Evolutionary conservation across 306 rosid genomes (phyloP).

Genomic region (Sphenostylis stenocarpa): DNA sequence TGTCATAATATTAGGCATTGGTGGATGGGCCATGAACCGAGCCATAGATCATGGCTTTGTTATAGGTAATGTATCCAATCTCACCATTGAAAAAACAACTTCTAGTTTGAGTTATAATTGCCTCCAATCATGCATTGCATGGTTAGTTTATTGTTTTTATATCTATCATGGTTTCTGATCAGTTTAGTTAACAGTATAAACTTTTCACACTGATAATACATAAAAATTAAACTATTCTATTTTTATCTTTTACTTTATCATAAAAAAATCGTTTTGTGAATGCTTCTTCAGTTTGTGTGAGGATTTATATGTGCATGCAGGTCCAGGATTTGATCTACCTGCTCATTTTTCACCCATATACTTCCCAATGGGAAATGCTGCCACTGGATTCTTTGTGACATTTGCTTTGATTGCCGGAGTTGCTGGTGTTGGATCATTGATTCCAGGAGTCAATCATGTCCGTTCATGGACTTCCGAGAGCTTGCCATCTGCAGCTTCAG

Average conservation of each 20-base stretch:
- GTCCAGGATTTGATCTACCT: constrained; percentile 63
- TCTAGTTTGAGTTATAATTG: not conserved
- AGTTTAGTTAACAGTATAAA: not conserved
- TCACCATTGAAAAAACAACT: not conserved
- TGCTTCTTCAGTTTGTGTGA: not conserved
- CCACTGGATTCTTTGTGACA: constrained; percentile 92
- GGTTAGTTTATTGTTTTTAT: not conserved
- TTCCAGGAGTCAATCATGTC: constrained; percentile 73
- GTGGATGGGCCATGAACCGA: constrained; percentile 92
- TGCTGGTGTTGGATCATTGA: constrained; percentile 71
- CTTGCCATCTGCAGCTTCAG: constrained; percentile 81
- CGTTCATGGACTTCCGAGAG: constrained; percentile 78
- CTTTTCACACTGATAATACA: not conserved
- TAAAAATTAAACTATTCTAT: not conserved
- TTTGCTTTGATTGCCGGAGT: constrained; percentile 89
- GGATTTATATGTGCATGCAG: constrained; percentile 38
- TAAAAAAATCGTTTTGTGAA: not conserved
- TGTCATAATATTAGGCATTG: constrained; percentile 77
- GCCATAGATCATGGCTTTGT: constrained; percentile 85
- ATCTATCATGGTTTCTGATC: not conserved
- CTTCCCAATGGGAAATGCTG: constrained; percentile 97
- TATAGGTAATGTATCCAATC: constrained; percentile 54
- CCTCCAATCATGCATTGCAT: not conserved
- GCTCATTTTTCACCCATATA: constrained; percentile 91
- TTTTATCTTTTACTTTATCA: not conserved